Evolutionary conservation across 2,329 filamentous ascomycete species (phyloP).

Genomic region (Colletotrichum euphorbiae): DNA sequence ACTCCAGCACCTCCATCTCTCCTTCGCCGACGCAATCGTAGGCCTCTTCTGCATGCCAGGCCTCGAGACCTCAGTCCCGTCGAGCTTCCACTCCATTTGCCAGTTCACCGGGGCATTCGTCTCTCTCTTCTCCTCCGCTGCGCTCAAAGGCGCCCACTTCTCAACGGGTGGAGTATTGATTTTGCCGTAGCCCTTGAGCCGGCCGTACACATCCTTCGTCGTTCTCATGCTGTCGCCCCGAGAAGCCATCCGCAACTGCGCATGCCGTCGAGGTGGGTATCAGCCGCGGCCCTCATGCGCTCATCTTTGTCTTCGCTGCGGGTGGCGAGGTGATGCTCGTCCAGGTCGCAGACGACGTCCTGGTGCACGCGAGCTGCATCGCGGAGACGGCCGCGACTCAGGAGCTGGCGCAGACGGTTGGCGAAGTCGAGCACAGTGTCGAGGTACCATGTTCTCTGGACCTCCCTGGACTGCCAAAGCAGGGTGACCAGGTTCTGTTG

Average conservation of each 20-base stretch:
- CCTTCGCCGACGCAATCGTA: constrained; percentile 41
- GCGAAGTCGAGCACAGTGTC: constrained; percentile 46
- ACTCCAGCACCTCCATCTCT: constrained; percentile 41
- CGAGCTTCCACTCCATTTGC: constrained; percentile 40
- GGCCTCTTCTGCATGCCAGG: constrained; percentile 35
- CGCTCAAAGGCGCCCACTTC: constrained; percentile 39
- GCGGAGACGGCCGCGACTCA: constrained; percentile 43
- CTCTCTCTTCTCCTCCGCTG: constrained; percentile 41
- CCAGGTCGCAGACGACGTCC: constrained; percentile 45
- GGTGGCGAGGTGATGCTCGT: constrained; percentile 35
- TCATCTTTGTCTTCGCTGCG: constrained; percentile 38
- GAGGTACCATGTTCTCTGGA: constrained; percentile 48
- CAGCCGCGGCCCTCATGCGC: constrained; percentile 39
- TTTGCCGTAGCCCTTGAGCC: constrained; percentile 41
- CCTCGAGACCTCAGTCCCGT: constrained; percentile 22
- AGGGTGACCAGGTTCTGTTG: constrained; percentile 44
- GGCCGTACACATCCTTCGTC: constrained; percentile 26
- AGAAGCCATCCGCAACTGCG: constrained; percentile 42
- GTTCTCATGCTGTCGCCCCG: constrained; percentile 34
- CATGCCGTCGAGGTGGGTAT: constrained; percentile 42
- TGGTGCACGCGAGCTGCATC: constrained; percentile 47
- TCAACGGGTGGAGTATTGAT: constrained; percentile 38
- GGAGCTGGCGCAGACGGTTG: constrained; percentile 47
- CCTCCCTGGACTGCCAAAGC: constrained; percentile 50
- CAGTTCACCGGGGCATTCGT: constrained; percentile 37